Evolutionary conservation across 108 stramenopile species (phyloP).

Genomic region (Nitzschia putrida): DNA sequence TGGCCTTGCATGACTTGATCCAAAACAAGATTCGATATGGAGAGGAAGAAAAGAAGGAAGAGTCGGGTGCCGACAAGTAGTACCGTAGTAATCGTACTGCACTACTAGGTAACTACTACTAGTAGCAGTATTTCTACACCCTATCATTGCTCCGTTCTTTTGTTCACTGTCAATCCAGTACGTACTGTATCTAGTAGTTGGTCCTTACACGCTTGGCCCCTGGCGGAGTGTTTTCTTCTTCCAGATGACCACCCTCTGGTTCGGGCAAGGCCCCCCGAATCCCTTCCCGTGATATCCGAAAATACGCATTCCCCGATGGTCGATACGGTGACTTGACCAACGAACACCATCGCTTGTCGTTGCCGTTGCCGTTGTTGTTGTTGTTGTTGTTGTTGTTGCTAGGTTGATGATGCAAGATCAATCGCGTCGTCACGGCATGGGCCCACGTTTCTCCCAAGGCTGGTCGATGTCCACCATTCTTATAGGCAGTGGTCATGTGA

Average conservation of each 20-base stretch:
- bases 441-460: slow-evolving; percentile 96
- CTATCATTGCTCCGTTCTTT: no score
- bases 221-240: no score
- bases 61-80: slow-evolving; percentile 50
- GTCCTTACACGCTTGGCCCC: no score
- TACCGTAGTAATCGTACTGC: no score
- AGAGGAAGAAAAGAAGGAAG: slow-evolving; percentile 42
- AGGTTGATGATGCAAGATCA: slow-evolving; percentile 33
- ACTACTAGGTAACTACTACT: no score
- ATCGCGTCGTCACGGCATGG: slow-evolving; percentile 90
- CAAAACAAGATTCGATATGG: slow-evolving; percentile 93
- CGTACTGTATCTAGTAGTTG: no score
- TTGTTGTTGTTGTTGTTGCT: slow-evolving; percentile 15
- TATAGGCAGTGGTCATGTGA: slow-evolving; percentile 89
- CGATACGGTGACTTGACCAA: slow-evolving; percentile 78
- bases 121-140: no score
- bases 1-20: slow-evolving; percentile 96
- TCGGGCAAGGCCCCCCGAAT: slow-evolving; percentile 46
- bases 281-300: slow-evolving; percentile 56
- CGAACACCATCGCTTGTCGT: slow-evolving; percentile 42
- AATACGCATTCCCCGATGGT: slow-evolving; percentile 58
- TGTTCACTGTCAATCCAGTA: no score
- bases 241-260: no score
- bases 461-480: slow-evolving; percentile 33
- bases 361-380: neutral